These are phyloP conservation scores for Tetracladium marchalianum DNA, from an alignment of 495 filamentous ascomycete species.

Conservation along the genomic window DNA sequence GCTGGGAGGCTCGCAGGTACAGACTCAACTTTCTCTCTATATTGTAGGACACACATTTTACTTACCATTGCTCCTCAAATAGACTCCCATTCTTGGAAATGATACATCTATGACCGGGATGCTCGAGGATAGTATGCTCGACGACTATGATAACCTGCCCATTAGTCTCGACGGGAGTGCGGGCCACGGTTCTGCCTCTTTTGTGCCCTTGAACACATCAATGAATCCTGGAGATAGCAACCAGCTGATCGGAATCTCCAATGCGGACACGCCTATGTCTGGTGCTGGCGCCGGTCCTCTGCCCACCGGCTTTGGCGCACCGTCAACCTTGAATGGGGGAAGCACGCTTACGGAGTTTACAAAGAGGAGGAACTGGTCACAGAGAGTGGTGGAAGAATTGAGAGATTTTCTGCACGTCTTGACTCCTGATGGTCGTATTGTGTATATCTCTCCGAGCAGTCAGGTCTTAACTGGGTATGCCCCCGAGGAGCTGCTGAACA, in stretches of 20 bases:
- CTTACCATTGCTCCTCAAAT: neutral
- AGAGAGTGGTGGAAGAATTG: slow-evolving; percentile 80
- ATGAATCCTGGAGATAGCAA: slow-evolving; percentile 7
- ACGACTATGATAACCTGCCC: slow-evolving; percentile 21
- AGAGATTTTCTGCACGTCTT: slow-evolving; percentile 84
- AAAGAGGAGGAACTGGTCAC: slow-evolving; percentile 80
- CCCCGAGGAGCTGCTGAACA: slow-evolving; percentile 57
- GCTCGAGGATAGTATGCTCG: slow-evolving; percentile 21
- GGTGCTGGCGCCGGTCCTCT: slow-evolving; percentile 46
- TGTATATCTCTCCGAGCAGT: slow-evolving; percentile 74
- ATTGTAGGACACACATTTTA: neutral
- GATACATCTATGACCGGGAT: slow-evolving; percentile 30
- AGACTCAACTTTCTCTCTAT: neutral
- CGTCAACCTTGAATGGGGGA: slow-evolving; percentile 34
- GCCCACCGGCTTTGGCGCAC: slow-evolving; percentile 43
- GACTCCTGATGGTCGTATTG: slow-evolving; percentile 70
- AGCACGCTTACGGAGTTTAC: slow-evolving; percentile 74
- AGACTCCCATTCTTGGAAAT: slow-evolving; percentile 5
- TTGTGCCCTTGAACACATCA: slow-evolving; percentile 1
- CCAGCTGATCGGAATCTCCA: slow-evolving; percentile 3
- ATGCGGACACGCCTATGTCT: slow-evolving; percentile 21
- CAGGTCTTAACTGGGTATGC: slow-evolving; percentile 70
- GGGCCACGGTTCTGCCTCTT: neutral
- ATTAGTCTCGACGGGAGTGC: slow-evolving; percentile 10
- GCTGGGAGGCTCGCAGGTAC: slow-evolving; percentile 15